phyloP scores from a whole-genome alignment of 1,139 yeast species.

The Debaryomyces udenii region DNA sequence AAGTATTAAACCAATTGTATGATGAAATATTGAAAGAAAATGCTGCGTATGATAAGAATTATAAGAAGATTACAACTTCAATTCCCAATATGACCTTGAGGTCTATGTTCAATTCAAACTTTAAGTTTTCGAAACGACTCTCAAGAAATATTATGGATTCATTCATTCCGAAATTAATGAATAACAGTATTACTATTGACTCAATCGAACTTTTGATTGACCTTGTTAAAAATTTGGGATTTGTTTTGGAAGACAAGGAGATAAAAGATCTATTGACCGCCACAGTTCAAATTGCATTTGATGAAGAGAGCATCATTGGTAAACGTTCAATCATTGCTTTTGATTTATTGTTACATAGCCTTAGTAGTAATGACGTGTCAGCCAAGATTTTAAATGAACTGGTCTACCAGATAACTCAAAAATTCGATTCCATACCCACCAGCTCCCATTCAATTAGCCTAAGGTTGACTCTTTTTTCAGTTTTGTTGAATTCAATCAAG shows the following conservation, averaged over 20 bases:
- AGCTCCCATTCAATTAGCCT: conserved; percentile 3
- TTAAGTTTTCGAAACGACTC: conserved; percentile 21
- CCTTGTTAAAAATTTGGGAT: conserved; percentile 57
- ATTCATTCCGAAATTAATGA: conserved; percentile 24
- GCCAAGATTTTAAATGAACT: conserved; percentile 15
- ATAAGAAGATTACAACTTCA: conserved; percentile 56
- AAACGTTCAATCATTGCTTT: conserved; percentile 60
- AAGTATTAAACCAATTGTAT: conserved; percentile 30
- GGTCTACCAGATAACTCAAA: conserved; percentile 7
- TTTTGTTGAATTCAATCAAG: conserved; percentile 12
- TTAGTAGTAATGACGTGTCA: conserved; percentile 20
- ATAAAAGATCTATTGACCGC: conserved; percentile 36
- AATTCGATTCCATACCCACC: conserved; percentile 5
- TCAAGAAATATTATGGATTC: conserved; percentile 27
- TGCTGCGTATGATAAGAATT: conserved; percentile 22
- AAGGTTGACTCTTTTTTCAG: conserved; percentile 15
- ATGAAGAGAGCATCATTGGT: conserved; percentile 50
- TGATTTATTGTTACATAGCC: conserved; percentile 46
- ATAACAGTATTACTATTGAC: conserved; percentile 50
- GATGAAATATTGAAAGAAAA: conserved; percentile 27
- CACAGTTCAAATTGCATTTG: conserved; percentile 44
- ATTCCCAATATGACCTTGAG: conserved; percentile 73
- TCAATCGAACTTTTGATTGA: conserved; percentile 67
- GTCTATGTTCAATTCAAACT: conserved; percentile 51
- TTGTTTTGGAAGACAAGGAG: conserved; percentile 46